Conservation (phyloP, 176 grass and related monocot genomes). For the Oryza punctata region DNA sequence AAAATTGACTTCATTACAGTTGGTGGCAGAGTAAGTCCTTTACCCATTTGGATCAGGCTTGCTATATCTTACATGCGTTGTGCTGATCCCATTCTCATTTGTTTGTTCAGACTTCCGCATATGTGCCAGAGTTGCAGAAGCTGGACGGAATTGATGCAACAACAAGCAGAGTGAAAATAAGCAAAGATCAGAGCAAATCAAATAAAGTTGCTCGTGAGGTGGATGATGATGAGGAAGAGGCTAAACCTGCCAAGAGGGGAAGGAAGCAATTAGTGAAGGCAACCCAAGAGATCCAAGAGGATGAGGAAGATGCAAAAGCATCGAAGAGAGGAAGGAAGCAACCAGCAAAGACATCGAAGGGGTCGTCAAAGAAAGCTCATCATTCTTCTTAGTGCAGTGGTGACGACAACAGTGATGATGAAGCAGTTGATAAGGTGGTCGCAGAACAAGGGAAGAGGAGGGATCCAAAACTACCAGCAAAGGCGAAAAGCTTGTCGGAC, state of each 20-base stretch:
- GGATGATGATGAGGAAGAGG: background rate
- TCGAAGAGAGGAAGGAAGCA: conserved; percentile 28
- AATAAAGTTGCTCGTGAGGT: too few relatives aligned
- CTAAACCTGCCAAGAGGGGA: background rate
- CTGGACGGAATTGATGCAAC: conserved; percentile 10
- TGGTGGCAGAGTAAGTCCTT: conserved; percentile 41
- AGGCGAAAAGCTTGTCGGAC: background rate
- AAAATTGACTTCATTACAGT: conserved; percentile 45
- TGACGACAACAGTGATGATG: background rate
- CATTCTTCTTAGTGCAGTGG: background rate
- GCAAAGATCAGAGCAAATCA: too few relatives aligned
- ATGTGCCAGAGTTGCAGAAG: conserved; percentile 44
- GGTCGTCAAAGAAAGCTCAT: background rate
- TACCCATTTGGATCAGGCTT: background rate
- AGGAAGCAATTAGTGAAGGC: conserved; percentile 1
- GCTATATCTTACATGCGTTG: background rate
- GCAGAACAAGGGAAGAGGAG: background rate
- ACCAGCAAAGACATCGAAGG: background rate
- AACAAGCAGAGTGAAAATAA: background rate
- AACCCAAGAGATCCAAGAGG: background rate
- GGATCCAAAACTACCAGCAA: background rate
- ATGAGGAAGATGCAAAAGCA: background rate
- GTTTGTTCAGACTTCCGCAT: conserved; percentile 36
- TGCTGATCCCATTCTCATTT: background rate
- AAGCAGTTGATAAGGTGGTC: background rate